Evolutionary conservation across 768 basidiomycete species (phyloP).

Genomic region (Kwoniella pini): DNA sequence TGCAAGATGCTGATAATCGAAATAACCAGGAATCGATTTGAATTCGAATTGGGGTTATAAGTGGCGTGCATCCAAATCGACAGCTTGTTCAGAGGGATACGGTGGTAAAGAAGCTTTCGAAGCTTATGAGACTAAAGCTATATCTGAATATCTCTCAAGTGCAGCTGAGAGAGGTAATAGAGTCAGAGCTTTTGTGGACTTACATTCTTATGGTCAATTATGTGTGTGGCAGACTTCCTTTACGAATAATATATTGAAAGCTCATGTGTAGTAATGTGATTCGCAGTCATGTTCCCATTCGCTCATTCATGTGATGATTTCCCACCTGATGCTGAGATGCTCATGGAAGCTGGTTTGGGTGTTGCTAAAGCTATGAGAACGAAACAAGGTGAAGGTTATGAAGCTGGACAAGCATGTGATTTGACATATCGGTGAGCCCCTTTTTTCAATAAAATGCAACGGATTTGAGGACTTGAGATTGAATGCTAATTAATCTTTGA

Average conservation of each 20-base stretch:
- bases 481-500: background rate
- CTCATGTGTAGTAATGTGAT: too few relatives aligned
- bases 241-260: too few relatives aligned
- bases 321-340: slow-evolving; percentile 73
- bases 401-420: slow-evolving; percentile 58
- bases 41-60: slow-evolving; percentile 77
- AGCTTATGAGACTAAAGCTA: slow-evolving; percentile 71
- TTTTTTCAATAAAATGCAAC: background rate
- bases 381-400: slow-evolving; percentile 64
- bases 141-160: slow-evolving; percentile 66
- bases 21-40: slow-evolving; percentile 68
- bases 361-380: slow-evolving; percentile 63
- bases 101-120: slow-evolving; percentile 75
- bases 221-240: too few relatives aligned
- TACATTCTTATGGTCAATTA: slow-evolving; percentile 82
- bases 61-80: slow-evolving; percentile 60
- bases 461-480: too few relatives aligned
- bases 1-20: background rate
- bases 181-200: slow-evolving; percentile 68
- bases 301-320: slow-evolving; percentile 67
- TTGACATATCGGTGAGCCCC: slow-evolving; percentile 49
- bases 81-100: slow-evolving; percentile 72
- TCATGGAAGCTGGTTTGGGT: slow-evolving; percentile 70
- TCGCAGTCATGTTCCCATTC: slow-evolving; percentile 72
- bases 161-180: slow-evolving; percentile 18